These are phyloP conservation scores for Astrocystis sublimbata DNA, from an alignment of 495 filamentous ascomycete species.

Conservation along the genomic window DNA sequence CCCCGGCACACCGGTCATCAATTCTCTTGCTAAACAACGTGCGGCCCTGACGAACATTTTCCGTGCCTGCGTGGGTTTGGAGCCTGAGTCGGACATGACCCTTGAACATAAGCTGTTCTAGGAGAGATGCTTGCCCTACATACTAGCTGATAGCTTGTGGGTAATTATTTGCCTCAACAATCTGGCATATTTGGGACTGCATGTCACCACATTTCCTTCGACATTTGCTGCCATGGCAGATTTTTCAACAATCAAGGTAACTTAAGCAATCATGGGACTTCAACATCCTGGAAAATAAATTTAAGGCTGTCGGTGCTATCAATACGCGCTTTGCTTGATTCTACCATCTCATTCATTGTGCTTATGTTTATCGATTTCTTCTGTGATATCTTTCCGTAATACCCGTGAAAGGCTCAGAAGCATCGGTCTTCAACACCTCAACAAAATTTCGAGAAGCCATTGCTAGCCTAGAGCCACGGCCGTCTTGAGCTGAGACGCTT, in stretches of 20 bases:
- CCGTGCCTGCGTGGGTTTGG: conserved; percentile 94
- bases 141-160: neutral
- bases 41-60: conserved; percentile 96
- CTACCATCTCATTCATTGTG: neutral
- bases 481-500: conserved; percentile 29
- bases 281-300: conserved; percentile 13
- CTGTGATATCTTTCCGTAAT: neutral
- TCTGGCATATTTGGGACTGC: neutral
- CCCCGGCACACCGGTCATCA: conserved; percentile 93
- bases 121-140: neutral
- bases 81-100: conserved; percentile 99
- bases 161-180: neutral
- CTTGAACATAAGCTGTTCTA: conserved; percentile 97
- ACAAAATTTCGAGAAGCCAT: neutral
- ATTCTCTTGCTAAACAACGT: conserved; percentile 95
- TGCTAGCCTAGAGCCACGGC: conserved; percentile 25
- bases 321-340: neutral
- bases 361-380: too few relatives aligned
- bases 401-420: neutral
- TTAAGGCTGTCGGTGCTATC: neutral
- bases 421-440: neutral
- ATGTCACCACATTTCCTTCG: conserved; percentile 3
- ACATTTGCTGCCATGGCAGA: neutral
- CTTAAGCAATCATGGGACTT: conserved; percentile 2
- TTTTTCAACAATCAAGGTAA: conserved; percentile 15